Evolutionary conservation across 495 filamentous ascomycete species (phyloP), one percentile per base, ranked within the genome.

Genomic region (Aspergillus taichungensis): DNA sequence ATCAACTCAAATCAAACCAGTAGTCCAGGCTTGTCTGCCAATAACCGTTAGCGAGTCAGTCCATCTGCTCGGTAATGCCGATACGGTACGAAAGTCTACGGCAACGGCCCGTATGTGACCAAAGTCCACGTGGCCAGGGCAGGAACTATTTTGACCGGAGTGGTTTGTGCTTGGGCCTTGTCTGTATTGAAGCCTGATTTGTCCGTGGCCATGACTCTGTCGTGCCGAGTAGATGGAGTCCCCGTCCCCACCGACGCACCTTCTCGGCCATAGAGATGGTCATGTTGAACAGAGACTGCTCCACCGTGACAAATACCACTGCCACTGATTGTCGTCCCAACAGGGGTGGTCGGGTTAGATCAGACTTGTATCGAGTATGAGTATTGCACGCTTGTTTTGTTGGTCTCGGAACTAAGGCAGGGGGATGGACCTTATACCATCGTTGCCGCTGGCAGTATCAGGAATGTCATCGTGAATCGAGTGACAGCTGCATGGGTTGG

Each of bases 151-250:
- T 47, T 9, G 39, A 30, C 39, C 13, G 12, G 43, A 47, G 40
- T 38, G 43, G 51, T 54, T 54, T 54, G 51, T 47, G 51, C 46
- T 53, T 43, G 38, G 51, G n/a, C n/a, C n/a, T n/a, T n/a, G n/a
- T n/a, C n/a, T n/a, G n/a, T n/a, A n/a, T n/a, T n/a, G n/a, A n/a
- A n/a, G n/a, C n/a, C 18, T 33, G 28, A 43, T 5, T 18, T 8
- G 40, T 33, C 27, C 12, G n/a, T 13, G 40, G 29, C 30, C 8
- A 8, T 29, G 13, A 43, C 30, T 13, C 11, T 13, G 28, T 43
- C 18, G 18, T 24, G 18, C 18, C 39, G 28, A 31, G 24, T 28
- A 11, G 8, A 30, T 8, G 6, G 6, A 13, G 27, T 30, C 12
- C 13, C 31, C 33, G 32, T 37, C 34, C 11, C 42, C 12, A 24